These are phyloP conservation scores for Choricystis sp. DNA, from an alignment of 139 green algal species.

Conservation along the genomic window DNA sequence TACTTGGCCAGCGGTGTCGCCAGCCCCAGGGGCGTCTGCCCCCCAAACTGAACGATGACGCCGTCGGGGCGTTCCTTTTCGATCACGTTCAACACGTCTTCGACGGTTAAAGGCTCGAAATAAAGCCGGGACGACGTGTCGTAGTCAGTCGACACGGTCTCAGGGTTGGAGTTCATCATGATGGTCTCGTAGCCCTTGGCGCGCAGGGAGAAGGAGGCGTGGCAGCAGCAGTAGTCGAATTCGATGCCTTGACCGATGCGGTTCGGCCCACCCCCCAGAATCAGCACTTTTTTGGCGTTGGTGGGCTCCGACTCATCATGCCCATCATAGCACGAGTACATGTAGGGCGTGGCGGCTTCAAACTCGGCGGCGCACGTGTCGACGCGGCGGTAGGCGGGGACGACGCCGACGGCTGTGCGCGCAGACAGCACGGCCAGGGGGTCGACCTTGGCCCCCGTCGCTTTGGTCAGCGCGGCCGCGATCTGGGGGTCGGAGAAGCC, in stretches of 20 bases:
- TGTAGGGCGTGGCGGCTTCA: conserved; percentile 92
- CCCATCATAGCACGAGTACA: conserved; percentile 85
- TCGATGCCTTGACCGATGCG: conserved; percentile 99
- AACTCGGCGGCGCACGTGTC: conserved; percentile 99
- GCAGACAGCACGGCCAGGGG: conserved; percentile 23
- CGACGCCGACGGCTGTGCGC: conserved; percentile 52
- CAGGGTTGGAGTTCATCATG: conserved; percentile 99
- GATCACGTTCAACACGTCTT: conserved; percentile 96
- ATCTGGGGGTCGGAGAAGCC: conserved; percentile 92
- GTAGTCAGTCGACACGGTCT: conserved; percentile 98
- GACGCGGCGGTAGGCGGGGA: conserved; percentile 83
- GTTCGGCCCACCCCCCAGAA: conserved; percentile 97
- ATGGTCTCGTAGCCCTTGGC: conserved; percentile 89
- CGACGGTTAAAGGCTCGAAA: conserved; percentile 93
- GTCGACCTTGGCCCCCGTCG: conserved; percentile 13
- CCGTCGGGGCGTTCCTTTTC: conserved; percentile 87
- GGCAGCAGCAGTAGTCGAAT: conserved; percentile 99
- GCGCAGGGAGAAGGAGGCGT: conserved; percentile 84
- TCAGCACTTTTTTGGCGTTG: conserved; percentile 75
- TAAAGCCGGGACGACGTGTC: conserved; percentile 96
- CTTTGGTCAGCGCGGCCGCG: conserved; percentile 14
- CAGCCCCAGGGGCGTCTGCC: conserved; percentile 95
- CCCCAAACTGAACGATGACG: conserved; percentile 99
- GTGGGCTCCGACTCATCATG: conserved; percentile 63
- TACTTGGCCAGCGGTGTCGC: conserved; percentile 57